Evolutionary conservation across 768 basidiomycete species (phyloP), one percentile per base, ranked within the genome.

Genomic region (Leccinellum rugosiceps): DNA sequence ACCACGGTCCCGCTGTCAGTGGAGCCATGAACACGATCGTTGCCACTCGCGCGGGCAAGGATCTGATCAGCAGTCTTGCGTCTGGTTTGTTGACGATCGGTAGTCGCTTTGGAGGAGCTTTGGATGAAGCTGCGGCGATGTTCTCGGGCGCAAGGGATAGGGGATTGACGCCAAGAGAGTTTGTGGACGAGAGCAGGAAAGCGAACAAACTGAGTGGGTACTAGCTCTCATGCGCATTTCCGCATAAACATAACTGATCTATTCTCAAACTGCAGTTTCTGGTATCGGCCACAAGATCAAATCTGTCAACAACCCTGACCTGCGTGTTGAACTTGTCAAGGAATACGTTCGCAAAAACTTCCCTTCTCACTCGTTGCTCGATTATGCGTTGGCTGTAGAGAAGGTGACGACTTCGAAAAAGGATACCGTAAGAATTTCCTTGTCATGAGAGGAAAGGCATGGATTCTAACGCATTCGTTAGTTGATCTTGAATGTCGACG

Each of bases 231-330:
- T 41, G 30, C 30, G 2, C 32, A 54, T 28, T 62, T 17, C 5
- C 30, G n/a, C 15, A 15, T 13, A 25, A n/a, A 26, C 32, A 59
- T 62, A 55, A 55, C 35, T 54, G 32, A 63, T 23, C 57, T 30
- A 35, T 26, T 38, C 14, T 10, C 34, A n/a, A n/a, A n/a, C n/a
- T n/a, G n/a, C 62, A 90, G 90, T 98, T 80, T 90, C 87, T 63
- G 96, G 96, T 80, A 99, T 99, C 64, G 96, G 96, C 47, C 96
- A 99, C 87, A 98, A 98, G 85, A 97, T 99, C 82, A 99, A 99
- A 86, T 93, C 89, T 63, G 91, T 94, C 63, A 94, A 92, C 77
- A 95, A 95, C 84, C 93, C 92, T 49, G 92, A 94, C 80, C 80
- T 92, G 47, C 90, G 91, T 70, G 91, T 94, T 59, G 89, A 92